Evolutionary conservation across 2,329 filamentous ascomycete species (phyloP).

Genomic region (Penicillium sp.): DNA sequence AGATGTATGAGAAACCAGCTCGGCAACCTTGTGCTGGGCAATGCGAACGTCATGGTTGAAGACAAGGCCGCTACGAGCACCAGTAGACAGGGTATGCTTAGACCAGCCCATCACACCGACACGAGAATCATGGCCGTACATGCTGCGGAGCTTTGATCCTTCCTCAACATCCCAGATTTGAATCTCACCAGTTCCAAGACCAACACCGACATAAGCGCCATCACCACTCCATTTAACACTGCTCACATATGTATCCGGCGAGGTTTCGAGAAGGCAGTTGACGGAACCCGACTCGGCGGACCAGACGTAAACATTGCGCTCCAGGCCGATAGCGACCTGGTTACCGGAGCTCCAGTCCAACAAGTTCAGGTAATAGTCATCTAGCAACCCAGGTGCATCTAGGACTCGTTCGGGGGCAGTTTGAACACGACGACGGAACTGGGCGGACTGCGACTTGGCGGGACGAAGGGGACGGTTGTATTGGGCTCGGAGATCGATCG

Average conservation of each 20-base stretch:
- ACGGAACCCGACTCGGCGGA: conserved; percentile 92
- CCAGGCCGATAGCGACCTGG: conserved; percentile 95
- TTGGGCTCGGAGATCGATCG: conserved; percentile 94
- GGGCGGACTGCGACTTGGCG: conserved; percentile 72
- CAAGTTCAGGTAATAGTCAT: conserved; percentile 99
- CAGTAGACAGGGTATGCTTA: conserved; percentile 95
- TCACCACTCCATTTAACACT: conserved; percentile 99
- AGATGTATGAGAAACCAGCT: conserved; percentile 94
- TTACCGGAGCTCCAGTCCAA: conserved; percentile 98
- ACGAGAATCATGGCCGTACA: conserved; percentile 95
- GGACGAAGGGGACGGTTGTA: conserved; percentile 96
- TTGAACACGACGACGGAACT: conserved; percentile 88
- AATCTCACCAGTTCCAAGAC: conserved; percentile 91
- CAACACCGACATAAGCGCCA: conserved; percentile 93
- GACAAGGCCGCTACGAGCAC: conserved; percentile 90
- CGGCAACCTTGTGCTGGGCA: conserved; percentile 95
- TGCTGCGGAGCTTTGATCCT: conserved; percentile 92
- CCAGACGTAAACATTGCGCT: conserved; percentile 98
- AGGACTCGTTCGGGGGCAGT: conserved; percentile 95
- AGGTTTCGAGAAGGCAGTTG: conserved; percentile 83
- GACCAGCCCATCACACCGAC: conserved; percentile 99
- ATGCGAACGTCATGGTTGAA: conserved; percentile 99
- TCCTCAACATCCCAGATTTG: conserved; percentile 99
- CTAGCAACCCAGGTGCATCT: conserved; percentile 91
- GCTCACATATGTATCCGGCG: conserved; percentile 91